Percentiles rank a stretch among this genome's conserved stretches.
phyloP scores from a whole-genome alignment of 768 basidiomycete genomes.

The Pulveroboletus ravenelii region DNA sequence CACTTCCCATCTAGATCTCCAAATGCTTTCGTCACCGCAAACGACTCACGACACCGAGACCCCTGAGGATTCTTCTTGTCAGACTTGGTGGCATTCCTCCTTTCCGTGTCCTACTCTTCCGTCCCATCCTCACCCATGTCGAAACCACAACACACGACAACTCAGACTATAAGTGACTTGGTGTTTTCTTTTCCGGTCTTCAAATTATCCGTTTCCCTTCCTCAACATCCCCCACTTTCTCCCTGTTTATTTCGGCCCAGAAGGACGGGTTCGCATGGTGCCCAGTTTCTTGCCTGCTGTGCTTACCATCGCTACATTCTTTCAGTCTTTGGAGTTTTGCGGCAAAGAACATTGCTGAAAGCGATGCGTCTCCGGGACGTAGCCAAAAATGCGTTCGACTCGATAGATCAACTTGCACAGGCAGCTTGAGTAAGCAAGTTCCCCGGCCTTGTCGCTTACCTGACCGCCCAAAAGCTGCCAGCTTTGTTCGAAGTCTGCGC shows the following conservation, averaged over 20 bases:
- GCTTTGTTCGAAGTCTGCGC: conserved; percentile 70
- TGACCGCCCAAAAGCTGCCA: conserved; percentile 43
- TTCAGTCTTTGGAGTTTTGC: conserved; percentile 63
- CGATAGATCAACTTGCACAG: conserved; percentile 74
- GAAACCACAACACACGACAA: conserved; percentile 44
- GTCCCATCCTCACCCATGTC: conserved; percentile 33
- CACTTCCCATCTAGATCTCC: conserved; percentile 5
- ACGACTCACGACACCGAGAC: conserved; percentile 4
- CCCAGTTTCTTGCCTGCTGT: conserved; percentile 61
- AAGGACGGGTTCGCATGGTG: conserved; percentile 52
- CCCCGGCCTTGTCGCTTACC: conserved; percentile 2
- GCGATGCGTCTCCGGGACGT: conserved; percentile 61
- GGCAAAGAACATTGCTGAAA: conserved; percentile 47
- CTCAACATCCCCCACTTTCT: conserved; percentile 70
- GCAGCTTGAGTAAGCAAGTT: conserved; percentile 62
- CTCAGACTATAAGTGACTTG: conserved; percentile 50
- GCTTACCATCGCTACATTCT: conserved; percentile 63
- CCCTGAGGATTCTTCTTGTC: conserved; percentile 34
- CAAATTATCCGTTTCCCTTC: conserved; percentile 72
- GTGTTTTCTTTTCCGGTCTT: conserved; percentile 57
- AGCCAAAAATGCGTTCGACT: conserved; percentile 66
- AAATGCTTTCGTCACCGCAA: conserved; percentile 1
- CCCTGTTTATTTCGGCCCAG: conserved; percentile 51
- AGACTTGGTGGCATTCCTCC: conserved; percentile 79
- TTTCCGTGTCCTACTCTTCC: conserved; percentile 46